Evolutionary conservation across 169 alveolate genomes (phyloP), one percentile per base, ranked within the genome.

Genomic region (Plasmodium vivax): DNA sequence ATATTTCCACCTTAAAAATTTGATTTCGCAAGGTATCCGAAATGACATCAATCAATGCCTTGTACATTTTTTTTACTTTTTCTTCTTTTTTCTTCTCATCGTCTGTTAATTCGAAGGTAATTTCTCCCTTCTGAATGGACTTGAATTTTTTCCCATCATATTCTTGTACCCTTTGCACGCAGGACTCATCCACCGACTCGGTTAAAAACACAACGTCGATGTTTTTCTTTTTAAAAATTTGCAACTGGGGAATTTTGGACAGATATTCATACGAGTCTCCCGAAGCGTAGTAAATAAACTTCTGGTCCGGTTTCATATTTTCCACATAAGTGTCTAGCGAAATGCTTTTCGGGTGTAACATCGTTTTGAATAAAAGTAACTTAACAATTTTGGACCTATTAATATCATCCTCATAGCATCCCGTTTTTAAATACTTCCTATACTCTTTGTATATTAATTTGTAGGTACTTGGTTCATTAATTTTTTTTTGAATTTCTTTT

Each of bases 121-220:
- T 92, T 81, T 97, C 98, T n/a, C 98, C 98, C 93, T 97, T 97
- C 75, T 97, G 98, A 51, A 97, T 95, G 19, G 98, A 96, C 56
- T 97, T 96, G 84, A 98, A 96, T 84, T 93, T 95, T 80, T 96
- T 97, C n/a, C 98, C 99, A 19, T 97, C 98, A 77, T 97, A 96
- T 83, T 97, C 98, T 82, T 96, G 97, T 62, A 97, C 92, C 95
- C 97, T 97, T 56, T 97, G 96, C 79, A 98, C 92, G 81, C 99
- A 98, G 9, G 99, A 98, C 94, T 99, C 99, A 96, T 98, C 99
- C 97, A 99, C 97, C 41, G 99, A 98, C 95, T 99, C 99, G 54
- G 97, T 96, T 87, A 99, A 96, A 95, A 98, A 97, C 45, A 99
- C 95, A n/a, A 99, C 99, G 88, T 99, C 99, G 81, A 97, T 96